Evolutionary conservation across 495 filamentous ascomycete species (phyloP), one percentile per base, ranked within the genome.

Genomic region (Bathelium albidoporum): DNA sequence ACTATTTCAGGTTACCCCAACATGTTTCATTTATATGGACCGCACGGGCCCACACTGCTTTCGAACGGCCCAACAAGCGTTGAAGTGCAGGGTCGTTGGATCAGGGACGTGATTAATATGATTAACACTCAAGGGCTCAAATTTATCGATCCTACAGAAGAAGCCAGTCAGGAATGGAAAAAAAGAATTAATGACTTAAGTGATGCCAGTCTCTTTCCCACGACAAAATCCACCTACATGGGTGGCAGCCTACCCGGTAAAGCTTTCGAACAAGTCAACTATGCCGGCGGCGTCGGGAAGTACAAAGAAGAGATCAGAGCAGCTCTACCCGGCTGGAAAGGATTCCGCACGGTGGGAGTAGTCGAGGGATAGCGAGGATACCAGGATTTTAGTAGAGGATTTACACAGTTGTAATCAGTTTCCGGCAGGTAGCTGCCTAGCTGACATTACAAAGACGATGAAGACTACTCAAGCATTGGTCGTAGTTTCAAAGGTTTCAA

Each of bases 21-120:
- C 67, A 75, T 85, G 70, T 82, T 82, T 70, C 73, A 77, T 64
- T 63, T 64, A 2, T 81, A 80, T 66, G 82, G 82, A 0, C 76
- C 78, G 4, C 78, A 80, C 31, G 77, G 71, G 2, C 79, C 79
- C 2, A 80, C 79, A 0, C 72, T 78, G 0, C 73, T 84, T 32
- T 71, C 71, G 32, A 85, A 84, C 67, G 81, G 81, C 1, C 83
- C 83, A 0, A 75, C 75, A 0, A 76, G 69, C 24, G 73, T 81
- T 29, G 81, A 84, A 64, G 70, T 80, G 41, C 78, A 86, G 65
- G 80, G 76, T 20, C 69, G 78, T 22, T 84, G 77, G 78, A 81
- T 86, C 60, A 75, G 71, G 39, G 74, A 78, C 2, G 70, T 62
- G 7, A 80, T 85, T 31, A 68, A 72, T 4, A 74, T 74, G 60